These are phyloP conservation scores for Haplographium delicatum DNA, from an alignment of 495 filamentous ascomycete species.

Conservation along the genomic window DNA sequence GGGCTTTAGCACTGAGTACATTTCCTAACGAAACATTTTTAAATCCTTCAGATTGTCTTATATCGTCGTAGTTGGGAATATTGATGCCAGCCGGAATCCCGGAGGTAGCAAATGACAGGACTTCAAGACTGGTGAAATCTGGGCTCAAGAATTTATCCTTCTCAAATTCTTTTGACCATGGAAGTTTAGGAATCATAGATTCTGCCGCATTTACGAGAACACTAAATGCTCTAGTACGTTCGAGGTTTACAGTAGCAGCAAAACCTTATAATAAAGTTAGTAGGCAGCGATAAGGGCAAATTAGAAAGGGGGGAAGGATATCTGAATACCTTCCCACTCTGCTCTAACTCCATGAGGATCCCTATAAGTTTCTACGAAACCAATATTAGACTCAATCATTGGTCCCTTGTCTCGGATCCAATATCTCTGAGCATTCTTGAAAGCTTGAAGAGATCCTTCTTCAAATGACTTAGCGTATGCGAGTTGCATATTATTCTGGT, in stretches of 20 bases:
- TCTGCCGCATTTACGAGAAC: conserved; percentile 77
- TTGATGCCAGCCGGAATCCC: conserved; percentile 79
- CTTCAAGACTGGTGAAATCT: conserved; percentile 86
- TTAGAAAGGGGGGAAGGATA: not conserved
- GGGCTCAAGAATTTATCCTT: conserved; percentile 92
- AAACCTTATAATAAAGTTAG: conserved; percentile 18
- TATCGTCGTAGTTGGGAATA: conserved; percentile 90
- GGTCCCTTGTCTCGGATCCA: conserved; percentile 94
- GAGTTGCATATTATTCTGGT: conserved; percentile 76
- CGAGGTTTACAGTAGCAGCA: conserved; percentile 60
- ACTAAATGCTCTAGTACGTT: conserved; percentile 86
- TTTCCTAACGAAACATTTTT: conserved; percentile 96
- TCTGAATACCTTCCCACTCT: conserved; percentile 75
- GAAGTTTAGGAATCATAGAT: conserved; percentile 77
- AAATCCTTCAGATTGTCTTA: conserved; percentile 90
- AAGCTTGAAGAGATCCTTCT: conserved; percentile 76
- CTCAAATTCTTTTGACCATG: conserved; percentile 85
- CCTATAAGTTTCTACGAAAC: conserved; percentile 94
- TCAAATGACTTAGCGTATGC: conserved; percentile 83
- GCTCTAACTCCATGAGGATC: conserved; percentile 88
- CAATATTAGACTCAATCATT: conserved; percentile 83
- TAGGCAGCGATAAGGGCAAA: too few relatives aligned
- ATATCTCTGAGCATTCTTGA: conserved; percentile 83
- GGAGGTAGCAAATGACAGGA: conserved; percentile 61
- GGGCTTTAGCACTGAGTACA: conserved; percentile 81